Evolutionary conservation across 2,329 filamentous ascomycete genomes (phyloP), one percentile per base, ranked within the genome.

Genomic region (Didymellaceae sp.): DNA sequence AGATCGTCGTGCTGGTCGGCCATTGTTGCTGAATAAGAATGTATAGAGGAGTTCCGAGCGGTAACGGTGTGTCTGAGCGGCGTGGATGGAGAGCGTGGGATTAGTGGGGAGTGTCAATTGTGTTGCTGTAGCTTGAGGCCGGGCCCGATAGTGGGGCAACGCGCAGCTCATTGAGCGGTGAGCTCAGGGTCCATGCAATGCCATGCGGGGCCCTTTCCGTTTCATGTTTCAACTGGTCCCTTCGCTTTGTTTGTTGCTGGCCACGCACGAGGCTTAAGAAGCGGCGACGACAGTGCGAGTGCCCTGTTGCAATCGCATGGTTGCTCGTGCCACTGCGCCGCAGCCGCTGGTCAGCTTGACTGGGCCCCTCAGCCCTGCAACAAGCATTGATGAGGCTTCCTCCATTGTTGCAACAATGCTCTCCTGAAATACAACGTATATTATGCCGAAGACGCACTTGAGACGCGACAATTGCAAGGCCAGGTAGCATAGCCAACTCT

Each of bases 1-100:
- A 93, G 85, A 70, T 97, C 93, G 56, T 96, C 91, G 10, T 90
- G 83, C 60, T 77, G 67, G 34, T 73, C 67, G 48, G 66, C 60
- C 68, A 71, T 71, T 52, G 38, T 57, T 60, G 54, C 46, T 51
- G 43, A 26, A 11, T 48, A 48, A 39, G 13, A 13, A 52, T 35
- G 26, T 45, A 20, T 50, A 32, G 45, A 39, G 30, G 22, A 35
- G 40, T 10, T 24, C 25, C 26, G 32, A 37, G 22, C 26, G 24
- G 43, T 16, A 47, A 39, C 43, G 44, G 49, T 47, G 43, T 47
- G 49, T 53, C 28, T 62, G 40, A 37, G 37, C 43, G 54, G 41
- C 25, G 30, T 25, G 35, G 16, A 22, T 38, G 35, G 35, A 14
- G 21, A 25, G 35, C 35, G 26, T 44, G 44, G 43, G 46, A 31